A percentile compares a stretch with the other conserved stretches of the same genome.
Evolutionary conservation across 352 stramenopile genomes (phyloP).

Genomic region (Pythium myriotylum): DNA sequence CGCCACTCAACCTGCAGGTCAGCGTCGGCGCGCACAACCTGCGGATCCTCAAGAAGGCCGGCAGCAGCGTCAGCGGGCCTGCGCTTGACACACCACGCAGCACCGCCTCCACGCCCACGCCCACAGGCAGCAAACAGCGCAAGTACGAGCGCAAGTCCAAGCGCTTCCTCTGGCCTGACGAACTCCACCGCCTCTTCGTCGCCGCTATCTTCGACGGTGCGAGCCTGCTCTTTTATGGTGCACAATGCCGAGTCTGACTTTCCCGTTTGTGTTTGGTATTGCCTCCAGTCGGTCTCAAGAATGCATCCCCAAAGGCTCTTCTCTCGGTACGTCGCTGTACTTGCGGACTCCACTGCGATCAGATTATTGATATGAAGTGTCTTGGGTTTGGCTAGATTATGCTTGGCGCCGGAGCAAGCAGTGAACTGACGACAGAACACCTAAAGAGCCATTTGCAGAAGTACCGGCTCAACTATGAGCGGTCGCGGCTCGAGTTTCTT

Average conservation of each 20-base stretch:
- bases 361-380: constrained; percentile 36
- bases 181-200: constrained; percentile 88
- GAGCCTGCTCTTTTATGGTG: background rate
- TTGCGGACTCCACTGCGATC: background rate
- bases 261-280: background rate
- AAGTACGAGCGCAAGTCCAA: constrained; percentile 90
- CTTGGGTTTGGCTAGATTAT: constrained; percentile 37
- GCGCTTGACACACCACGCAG: constrained; percentile 1
- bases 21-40: constrained; percentile 27
- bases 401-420: constrained; percentile 55
- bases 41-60: constrained; percentile 31
- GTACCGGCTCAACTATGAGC: constrained; percentile 87
- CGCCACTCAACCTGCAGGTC: constrained; percentile 16
- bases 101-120: constrained; percentile 7
- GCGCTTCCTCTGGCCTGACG: constrained; percentile 87
- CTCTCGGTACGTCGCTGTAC: constrained; percentile 42
- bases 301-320: constrained; percentile 82
- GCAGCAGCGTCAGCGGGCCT: background rate
- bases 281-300: constrained; percentile 75
- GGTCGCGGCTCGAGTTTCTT: constrained; percentile 81
- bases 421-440: constrained; percentile 82
- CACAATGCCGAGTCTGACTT: background rate
- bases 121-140: constrained; percentile 61
- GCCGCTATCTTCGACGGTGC: constrained; percentile 85
- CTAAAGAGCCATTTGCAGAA: constrained; percentile 88